Evolutionary conservation across 2,329 filamentous ascomycete species (phyloP).

Genomic region (Arthrinium phaeospermum): DNA sequence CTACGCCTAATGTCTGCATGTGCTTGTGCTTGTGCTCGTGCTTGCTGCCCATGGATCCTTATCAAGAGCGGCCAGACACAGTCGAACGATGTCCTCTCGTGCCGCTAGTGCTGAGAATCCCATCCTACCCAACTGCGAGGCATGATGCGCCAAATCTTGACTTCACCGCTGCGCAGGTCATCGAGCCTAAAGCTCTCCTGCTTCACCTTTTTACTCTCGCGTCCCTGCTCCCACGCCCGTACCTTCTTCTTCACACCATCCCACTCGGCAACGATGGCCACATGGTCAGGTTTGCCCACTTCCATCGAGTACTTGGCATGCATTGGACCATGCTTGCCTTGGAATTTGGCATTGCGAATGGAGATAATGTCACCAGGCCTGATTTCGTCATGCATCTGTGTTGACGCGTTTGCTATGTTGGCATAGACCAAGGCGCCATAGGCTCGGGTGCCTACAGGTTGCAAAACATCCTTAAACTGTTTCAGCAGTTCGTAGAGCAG

Average conservation of each 20-base stretch:
- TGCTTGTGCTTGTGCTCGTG: background rate
- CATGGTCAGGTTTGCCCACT: conserved; percentile 87
- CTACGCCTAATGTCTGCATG: background rate
- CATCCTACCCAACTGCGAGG: conserved; percentile 91
- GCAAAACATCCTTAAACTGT: conserved; percentile 74
- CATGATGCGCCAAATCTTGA: conserved; percentile 97
- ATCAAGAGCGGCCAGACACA: conserved; percentile 22
- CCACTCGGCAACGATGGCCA: conserved; percentile 93
- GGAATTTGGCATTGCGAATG: conserved; percentile 91
- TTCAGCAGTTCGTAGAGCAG: conserved; percentile 81
- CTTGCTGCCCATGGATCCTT: conserved; percentile 13
- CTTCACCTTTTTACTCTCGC: conserved; percentile 93
- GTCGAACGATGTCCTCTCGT: conserved; percentile 20
- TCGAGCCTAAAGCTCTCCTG: conserved; percentile 93
- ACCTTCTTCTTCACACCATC: conserved; percentile 99
- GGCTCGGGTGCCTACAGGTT: conserved; percentile 83
- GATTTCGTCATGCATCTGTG: conserved; percentile 90
- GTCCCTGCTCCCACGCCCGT: conserved; percentile 90
- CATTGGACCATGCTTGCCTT: conserved; percentile 94
- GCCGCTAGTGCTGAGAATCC: conserved; percentile 47
- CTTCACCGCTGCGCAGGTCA: conserved; percentile 90
- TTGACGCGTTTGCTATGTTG: conserved; percentile 93
- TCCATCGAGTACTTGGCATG: conserved; percentile 91
- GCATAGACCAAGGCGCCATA: conserved; percentile 94
- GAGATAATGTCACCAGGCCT: conserved; percentile 90